phyloP scores from a whole-genome alignment of 2,329 filamentous ascomycete species.

The Fusarium keratoplasticum region DNA sequence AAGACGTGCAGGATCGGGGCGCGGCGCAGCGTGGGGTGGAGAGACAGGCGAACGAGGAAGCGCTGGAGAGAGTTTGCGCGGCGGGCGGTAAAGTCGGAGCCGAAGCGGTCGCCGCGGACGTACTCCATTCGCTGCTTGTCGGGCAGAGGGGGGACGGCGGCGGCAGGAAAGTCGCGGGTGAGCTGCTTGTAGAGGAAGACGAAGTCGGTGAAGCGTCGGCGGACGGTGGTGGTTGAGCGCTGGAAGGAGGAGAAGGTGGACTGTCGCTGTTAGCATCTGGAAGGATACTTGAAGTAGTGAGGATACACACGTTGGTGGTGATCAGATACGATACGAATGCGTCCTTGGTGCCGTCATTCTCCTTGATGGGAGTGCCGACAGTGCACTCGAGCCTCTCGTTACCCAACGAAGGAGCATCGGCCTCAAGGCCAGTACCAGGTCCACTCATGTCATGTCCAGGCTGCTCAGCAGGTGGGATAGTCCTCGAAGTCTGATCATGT shows the following conservation, averaged over 20 bases:
- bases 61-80: conserved; percentile 91
- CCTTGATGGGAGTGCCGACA: conserved; percentile 88
- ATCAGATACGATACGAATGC: conserved; percentile 96
- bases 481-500: conserved; percentile 51
- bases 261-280: conserved; percentile 56
- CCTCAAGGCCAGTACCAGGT: conserved; percentile 61
- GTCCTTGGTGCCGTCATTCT: conserved; percentile 96
- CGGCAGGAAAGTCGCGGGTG: conserved; percentile 86
- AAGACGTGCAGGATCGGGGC: conserved; percentile 87
- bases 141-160: conserved; percentile 91
- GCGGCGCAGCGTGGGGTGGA: conserved; percentile 89
- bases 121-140: conserved; percentile 99
- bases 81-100: conserved; percentile 88
- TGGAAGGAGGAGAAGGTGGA: conserved; percentile 96
- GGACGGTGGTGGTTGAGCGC: conserved; percentile 80
- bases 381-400: conserved; percentile 84
- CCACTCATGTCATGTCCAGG: conserved; percentile 54
- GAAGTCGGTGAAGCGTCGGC: conserved; percentile 97
- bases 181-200: conserved; percentile 95
- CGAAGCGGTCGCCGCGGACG: conserved; percentile 95
- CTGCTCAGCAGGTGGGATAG: conserved; percentile 40
- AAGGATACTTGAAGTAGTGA: not conserved
- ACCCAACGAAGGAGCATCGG: conserved; percentile 72
- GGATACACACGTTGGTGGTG: conserved; percentile 78
- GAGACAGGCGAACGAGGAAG: conserved; percentile 85